Percentiles rank a stretch among this genome's conserved stretches.
phyloP scores from a whole-genome alignment of 176 grass and related monocot species.

The Carex cristatella region DNA sequence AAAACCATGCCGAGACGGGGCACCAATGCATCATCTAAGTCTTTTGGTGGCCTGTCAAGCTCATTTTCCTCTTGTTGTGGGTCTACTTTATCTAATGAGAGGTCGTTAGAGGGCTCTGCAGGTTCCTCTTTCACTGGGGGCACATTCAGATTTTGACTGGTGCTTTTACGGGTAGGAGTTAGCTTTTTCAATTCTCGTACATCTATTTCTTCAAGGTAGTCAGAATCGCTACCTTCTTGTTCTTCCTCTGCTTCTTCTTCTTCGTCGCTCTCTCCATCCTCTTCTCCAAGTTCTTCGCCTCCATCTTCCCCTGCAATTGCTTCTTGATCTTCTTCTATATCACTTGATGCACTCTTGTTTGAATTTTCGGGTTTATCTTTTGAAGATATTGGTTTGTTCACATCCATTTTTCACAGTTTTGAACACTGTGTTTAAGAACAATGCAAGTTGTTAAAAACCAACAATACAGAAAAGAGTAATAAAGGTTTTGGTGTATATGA shows the following conservation, averaged over 20 bases:
- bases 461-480: not conserved
- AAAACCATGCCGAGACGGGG: constrained; percentile 22
- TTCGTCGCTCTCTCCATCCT: constrained; percentile 21
- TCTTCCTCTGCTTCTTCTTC: constrained; percentile 17
- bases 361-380: constrained; percentile 13
- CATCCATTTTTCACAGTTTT: constrained; percentile 12
- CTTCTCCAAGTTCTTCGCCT: constrained; percentile 9
- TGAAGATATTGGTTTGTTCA: constrained; percentile 10
- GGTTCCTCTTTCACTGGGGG: constrained; percentile 23
- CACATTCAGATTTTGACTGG: constrained; percentile 26
- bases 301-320: constrained; percentile 17
- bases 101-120: constrained; percentile 11
- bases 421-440: not conserved
- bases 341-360: not conserved
- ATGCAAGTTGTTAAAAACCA: not conserved
- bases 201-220: constrained; percentile 21
- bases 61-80: constrained; percentile 5
- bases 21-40: constrained; percentile 16
- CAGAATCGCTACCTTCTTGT: constrained; percentile 13
- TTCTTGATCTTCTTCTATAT: constrained; percentile 23
- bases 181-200: not conserved
- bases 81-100: constrained; percentile 3
- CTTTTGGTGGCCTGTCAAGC: constrained; percentile 7
- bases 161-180: not conserved
- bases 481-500: not conserved